Evolutionary conservation across 2,329 filamentous ascomycete genomes (phyloP), one percentile per base, ranked within the genome.

Genomic region (Colletotrichum nymphaeae): DNA sequence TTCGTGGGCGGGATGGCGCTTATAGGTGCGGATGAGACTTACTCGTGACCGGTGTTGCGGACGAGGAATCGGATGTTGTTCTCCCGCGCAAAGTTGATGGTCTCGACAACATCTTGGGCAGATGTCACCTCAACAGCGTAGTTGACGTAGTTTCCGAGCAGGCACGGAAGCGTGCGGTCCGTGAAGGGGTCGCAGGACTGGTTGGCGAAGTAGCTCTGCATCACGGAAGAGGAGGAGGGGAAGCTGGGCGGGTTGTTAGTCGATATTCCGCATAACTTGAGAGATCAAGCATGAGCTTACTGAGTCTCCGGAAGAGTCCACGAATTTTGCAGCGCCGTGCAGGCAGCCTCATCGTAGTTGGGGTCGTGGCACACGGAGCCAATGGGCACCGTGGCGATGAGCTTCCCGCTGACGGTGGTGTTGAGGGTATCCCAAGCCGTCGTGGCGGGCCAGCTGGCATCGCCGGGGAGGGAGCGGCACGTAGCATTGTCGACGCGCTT

Each of bases 351-450:
- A 77, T 90, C 79, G 76, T 87, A 89, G 22, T 76, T 76, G 6
- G 80, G 82, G 37, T 84, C 80, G 75, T 92, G 89, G 76, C 90
- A 92, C 0, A 86, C 81, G 2, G 84, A 78, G 0, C 84, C 90
- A 3, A 91, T 76, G 0, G 90, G 90, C 2, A 86, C 79, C 0
- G 87, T 90, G 12, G 84, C 83, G 55, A 92, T 81, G 32, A 92
- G 80, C 5, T 81, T 82, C 1, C 88, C 89, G 26, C 82, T 80
- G 2, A 91, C 81, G 1, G 89, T 86, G 16, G 78, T 67, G 76
- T 92, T 91, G 64, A 92, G 84, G 0, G 76, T 67, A 7, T 80
- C 75, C 90, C 90, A 92, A 5, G 80, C 78, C 1, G 76, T 58
- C 0, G 75, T 26, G 0, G 80, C 79, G 0, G 90, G 90, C 89